phyloP scores from a whole-genome alignment of 768 basidiomycete genomes.

The Lentinula sp. region DNA sequence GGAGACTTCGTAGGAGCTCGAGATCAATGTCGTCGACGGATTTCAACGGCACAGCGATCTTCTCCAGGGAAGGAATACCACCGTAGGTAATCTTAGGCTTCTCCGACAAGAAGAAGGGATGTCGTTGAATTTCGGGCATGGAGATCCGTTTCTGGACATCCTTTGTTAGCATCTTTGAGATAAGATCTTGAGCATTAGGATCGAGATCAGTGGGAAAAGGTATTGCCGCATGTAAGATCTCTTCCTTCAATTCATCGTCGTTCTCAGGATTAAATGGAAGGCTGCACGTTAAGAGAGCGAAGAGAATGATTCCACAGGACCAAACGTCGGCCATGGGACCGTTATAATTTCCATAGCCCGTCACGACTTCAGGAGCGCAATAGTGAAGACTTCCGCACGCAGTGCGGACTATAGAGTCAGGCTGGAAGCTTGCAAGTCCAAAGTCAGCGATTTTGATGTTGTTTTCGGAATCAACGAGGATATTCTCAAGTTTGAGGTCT shows the following conservation, averaged over 20 bases:
- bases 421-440: slow-evolving; percentile 95
- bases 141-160: slow-evolving; percentile 74
- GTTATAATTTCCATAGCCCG: slow-evolving; percentile 71
- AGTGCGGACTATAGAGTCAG: slow-evolving; percentile 60
- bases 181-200: slow-evolving; percentile 66
- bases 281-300: slow-evolving; percentile 77
- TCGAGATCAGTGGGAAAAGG: slow-evolving; percentile 71
- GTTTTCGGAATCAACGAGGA: slow-evolving; percentile 74
- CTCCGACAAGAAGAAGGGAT: slow-evolving; percentile 71
- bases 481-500: slow-evolving; percentile 92
- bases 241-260: slow-evolving; percentile 66
- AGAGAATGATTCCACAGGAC: slow-evolving; percentile 94
- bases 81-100: slow-evolving; percentile 35
- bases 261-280: slow-evolving; percentile 96
- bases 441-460: slow-evolving; percentile 97
- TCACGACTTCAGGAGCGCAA: slow-evolving; percentile 87
- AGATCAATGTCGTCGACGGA: slow-evolving; percentile 67
- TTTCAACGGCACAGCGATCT: slow-evolving; percentile 64
- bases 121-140: slow-evolving; percentile 71
- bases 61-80: slow-evolving; percentile 54
- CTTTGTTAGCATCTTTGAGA: slow-evolving; percentile 73
- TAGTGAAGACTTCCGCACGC: slow-evolving; percentile 95
- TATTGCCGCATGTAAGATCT: slow-evolving; percentile 69
- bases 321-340: slow-evolving; percentile 91
- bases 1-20: slow-evolving; percentile 86